phyloP scores from a whole-genome alignment of 495 filamentous ascomycete species.

The Patellaria atrata region DNA sequence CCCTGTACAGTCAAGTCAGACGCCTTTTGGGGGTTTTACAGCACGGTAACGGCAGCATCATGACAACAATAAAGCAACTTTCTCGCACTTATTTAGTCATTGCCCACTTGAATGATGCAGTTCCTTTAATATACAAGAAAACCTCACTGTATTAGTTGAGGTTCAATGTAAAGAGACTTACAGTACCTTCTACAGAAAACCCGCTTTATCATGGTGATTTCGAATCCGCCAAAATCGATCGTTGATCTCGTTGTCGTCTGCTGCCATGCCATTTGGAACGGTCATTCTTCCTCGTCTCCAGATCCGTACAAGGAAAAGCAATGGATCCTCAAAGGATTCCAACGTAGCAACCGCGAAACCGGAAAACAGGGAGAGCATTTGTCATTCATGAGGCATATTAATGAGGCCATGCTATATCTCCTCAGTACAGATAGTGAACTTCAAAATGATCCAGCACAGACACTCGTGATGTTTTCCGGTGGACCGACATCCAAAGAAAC shows the following conservation, averaged over 20 bases:
- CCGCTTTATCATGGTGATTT: too few relatives aligned
- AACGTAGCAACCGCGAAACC: slow-evolving; percentile 16
- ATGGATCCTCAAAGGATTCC: slow-evolving; percentile 27
- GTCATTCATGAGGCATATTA: slow-evolving; percentile 25
- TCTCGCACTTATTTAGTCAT: too few relatives aligned
- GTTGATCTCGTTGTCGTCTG: slow-evolving; percentile 23
- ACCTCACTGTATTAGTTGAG: too few relatives aligned
- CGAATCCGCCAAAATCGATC: too few relatives aligned
- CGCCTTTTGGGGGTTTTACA: too few relatives aligned
- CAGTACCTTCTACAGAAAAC: too few relatives aligned
- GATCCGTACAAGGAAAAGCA: slow-evolving; percentile 16
- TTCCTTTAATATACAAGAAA: too few relatives aligned
- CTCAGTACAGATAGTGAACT: not conserved
- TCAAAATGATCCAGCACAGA: slow-evolving; percentile 1
- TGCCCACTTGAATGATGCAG: too few relatives aligned
- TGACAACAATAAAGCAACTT: too few relatives aligned
- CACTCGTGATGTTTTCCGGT: slow-evolving; percentile 24
- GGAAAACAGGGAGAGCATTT: slow-evolving; percentile 23
- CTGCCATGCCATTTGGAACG: slow-evolving; percentile 26
- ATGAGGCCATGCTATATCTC: slow-evolving; percentile 11
- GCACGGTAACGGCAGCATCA: too few relatives aligned
- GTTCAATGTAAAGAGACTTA: too few relatives aligned
- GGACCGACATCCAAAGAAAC: slow-evolving; percentile 16
- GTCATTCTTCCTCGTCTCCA: slow-evolving; percentile 6
- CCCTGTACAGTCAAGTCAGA: too few relatives aligned